These are phyloP conservation scores for Rhizophagus sp. DNA, from an alignment of 192 early-diverging fungal species.

Conservation along the genomic window DNA sequence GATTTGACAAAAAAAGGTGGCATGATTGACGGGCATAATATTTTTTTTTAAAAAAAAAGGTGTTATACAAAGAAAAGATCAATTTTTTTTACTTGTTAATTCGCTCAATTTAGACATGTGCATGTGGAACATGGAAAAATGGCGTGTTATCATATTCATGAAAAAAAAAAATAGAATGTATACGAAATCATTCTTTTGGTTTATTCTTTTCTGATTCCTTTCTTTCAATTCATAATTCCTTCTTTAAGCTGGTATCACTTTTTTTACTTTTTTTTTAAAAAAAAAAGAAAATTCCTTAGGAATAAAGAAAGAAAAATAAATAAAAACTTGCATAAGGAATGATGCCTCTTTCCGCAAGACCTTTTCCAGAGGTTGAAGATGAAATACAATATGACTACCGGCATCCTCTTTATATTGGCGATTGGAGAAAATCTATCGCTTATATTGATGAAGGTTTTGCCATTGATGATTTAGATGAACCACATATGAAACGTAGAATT, in stretches of 20 bases:
- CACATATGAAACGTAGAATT: constrained; percentile 87
- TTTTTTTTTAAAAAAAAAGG: neutral
- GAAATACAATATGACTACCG: constrained; percentile 57
- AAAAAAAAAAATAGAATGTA: neutral
- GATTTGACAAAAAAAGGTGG: neutral
- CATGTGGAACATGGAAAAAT: neutral
- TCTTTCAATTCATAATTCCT: too few relatives aligned
- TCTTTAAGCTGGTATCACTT: too few relatives aligned
- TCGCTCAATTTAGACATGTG: too few relatives aligned
- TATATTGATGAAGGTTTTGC: constrained; percentile 71
- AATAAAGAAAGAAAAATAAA: neutral
- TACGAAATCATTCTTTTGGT: too few relatives aligned
- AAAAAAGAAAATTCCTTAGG: neutral
- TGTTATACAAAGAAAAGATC: neutral
- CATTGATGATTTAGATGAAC: constrained; percentile 89
- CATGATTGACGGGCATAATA: neutral
- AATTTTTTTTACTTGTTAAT: neutral
- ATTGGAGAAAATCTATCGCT: constrained; percentile 82
- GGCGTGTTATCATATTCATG: neutral
- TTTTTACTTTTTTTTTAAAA: neutral
- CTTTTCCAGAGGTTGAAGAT: constrained; percentile 20
- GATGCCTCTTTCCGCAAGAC: neutral
- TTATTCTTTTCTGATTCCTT: too few relatives aligned
- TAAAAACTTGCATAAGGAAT: neutral
- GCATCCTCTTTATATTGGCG: constrained; percentile 77